Conservation (phyloP, 176 grass and related monocot genomes). For the Paspalum vaginatum region DNA sequence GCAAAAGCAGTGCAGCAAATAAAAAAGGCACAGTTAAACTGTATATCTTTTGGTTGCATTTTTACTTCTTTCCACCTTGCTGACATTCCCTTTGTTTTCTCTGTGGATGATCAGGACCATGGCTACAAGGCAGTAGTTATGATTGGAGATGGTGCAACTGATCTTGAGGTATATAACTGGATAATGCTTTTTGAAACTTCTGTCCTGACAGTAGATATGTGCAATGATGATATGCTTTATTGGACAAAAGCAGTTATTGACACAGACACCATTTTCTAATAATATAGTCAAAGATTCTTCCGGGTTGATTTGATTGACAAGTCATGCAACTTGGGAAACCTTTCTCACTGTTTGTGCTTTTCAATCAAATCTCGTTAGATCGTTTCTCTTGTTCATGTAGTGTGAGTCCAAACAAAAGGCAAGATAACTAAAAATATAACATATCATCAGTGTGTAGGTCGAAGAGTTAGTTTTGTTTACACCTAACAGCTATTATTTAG, state of each 20-base stretch:
- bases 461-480: neutral
- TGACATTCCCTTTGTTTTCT: conserved; percentile 24
- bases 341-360: neutral
- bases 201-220: neutral
- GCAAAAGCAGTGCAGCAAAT: conserved; percentile 85
- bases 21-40: conserved; percentile 61
- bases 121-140: conserved; percentile 61
- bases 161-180: conserved; percentile 26
- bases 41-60: neutral
- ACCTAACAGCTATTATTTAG: neutral
- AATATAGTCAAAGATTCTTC: neutral
- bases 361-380: neutral
- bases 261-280: neutral
- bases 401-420: neutral
- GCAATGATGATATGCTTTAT: neutral
- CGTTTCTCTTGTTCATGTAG: neutral
- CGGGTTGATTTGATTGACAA: neutral
- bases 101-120: conserved; percentile 25
- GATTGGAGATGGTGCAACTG: conserved; percentile 79
- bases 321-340: neutral
- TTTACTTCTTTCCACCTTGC: neutral
- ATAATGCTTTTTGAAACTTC: neutral
- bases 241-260: neutral
- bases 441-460: neutral
- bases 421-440: neutral